Evolutionary conservation across 78 protist species (phyloP).

Genomic region (Anaeramoeba flamelloides): DNA sequence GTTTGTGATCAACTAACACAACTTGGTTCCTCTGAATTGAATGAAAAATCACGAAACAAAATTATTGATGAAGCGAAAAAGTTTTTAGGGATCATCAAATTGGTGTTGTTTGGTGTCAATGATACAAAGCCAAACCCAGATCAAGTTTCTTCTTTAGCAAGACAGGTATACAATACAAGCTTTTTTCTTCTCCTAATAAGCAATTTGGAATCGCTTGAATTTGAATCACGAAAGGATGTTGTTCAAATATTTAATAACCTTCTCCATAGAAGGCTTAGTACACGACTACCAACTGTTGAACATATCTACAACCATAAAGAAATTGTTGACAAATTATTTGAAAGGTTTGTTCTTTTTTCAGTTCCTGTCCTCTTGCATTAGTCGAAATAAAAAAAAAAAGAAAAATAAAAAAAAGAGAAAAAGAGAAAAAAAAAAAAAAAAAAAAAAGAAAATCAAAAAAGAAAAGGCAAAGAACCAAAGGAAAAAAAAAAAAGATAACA

Average conservation of each 20-base stretch:
- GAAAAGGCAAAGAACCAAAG: no score
- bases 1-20: no score
- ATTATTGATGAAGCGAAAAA: no score
- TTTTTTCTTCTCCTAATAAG: not conserved
- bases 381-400: no score
- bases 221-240: conserved; percentile 3
- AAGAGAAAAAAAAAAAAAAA: no score
- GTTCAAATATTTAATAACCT: not conserved
- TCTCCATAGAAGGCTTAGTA: not conserved
- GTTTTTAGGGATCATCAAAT: conserved; percentile 18
- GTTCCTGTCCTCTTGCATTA: no score
- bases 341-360: not conserved
- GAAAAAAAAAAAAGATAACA: no score
- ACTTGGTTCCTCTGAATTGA: no score
- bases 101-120: conserved; percentile 40
- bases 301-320: conserved; percentile 5
- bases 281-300: not conserved
- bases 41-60: no score
- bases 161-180: conserved; percentile 27
- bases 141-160: conserved; percentile 16
- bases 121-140: conserved; percentile 36
- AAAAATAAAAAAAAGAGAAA: no score
- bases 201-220: not conserved
- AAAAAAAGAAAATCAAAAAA: no score
- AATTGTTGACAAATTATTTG: not conserved